phyloP scores from a whole-genome alignment of 73 alveolate species.

The Tetrahymena elliotti region DNA sequence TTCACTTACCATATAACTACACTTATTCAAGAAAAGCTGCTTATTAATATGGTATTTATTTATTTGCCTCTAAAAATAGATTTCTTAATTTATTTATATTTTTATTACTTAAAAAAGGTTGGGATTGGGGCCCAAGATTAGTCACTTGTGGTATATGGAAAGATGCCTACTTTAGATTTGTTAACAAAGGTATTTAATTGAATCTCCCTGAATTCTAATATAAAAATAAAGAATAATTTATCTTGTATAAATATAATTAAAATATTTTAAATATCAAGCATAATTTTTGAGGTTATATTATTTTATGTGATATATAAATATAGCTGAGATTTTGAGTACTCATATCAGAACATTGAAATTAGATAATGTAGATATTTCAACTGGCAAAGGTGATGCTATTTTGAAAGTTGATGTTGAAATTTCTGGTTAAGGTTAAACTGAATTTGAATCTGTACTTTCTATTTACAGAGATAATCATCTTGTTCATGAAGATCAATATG shows the following conservation, averaged over 20 bases:
- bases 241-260: too few relatives aligned
- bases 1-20: constrained; percentile 43
- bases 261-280: neutral
- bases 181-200: neutral
- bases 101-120: neutral
- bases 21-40: constrained; percentile 58
- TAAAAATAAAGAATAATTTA: too few relatives aligned
- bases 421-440: neutral
- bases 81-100: too few relatives aligned
- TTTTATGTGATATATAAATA: too few relatives aligned
- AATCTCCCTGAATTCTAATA: neutral
- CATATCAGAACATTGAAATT: neutral
- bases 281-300: too few relatives aligned
- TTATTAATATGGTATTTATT: constrained; percentile 44
- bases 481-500: neutral
- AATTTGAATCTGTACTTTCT: neutral
- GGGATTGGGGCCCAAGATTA: constrained; percentile 74
- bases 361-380: neutral
- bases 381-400: neutral
- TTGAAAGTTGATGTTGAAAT: neutral
- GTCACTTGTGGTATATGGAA: constrained; percentile 65
- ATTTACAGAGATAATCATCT: neutral
- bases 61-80: neutral
- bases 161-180: constrained; percentile 32
- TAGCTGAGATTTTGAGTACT: neutral